Evolutionary conservation across 1,139 yeast genomes (phyloP).

Genomic region (Maudiozyma humilis): DNA sequence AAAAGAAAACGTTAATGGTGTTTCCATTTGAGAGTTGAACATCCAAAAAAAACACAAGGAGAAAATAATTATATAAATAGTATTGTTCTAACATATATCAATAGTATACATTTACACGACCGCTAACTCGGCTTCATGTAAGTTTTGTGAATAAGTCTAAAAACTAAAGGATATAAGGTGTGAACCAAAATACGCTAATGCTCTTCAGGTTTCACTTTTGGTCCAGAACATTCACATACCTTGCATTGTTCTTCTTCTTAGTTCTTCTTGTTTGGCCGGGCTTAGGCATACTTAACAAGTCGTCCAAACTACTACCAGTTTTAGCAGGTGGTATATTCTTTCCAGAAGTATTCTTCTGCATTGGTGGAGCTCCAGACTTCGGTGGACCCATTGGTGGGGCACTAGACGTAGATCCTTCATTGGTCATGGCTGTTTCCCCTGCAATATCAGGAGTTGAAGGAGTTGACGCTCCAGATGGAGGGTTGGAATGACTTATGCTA

Average conservation of each 20-base stretch:
- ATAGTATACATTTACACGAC: too few relatives aligned
- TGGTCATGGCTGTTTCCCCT: slow-evolving; percentile 16
- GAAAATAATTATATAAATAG: too few relatives aligned
- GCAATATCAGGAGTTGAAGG: slow-evolving; percentile 25
- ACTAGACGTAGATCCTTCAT: not conserved
- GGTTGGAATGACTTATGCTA: slow-evolving; percentile 5
- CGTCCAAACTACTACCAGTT: slow-evolving; percentile 52
- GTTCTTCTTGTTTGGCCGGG: slow-evolving; percentile 35
- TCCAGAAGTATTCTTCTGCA: not conserved
- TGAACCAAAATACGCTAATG: too few relatives aligned
- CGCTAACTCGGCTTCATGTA: too few relatives aligned
- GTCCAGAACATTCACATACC: slow-evolving; percentile 76
- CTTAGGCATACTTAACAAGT: slow-evolving; percentile 40
- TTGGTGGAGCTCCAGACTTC: not conserved
- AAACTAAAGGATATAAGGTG: too few relatives aligned
- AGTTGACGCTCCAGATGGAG: slow-evolving; percentile 9
- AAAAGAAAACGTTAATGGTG: too few relatives aligned
- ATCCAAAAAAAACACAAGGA: too few relatives aligned
- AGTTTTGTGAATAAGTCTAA: too few relatives aligned
- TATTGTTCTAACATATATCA: too few relatives aligned
- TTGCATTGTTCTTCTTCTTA: slow-evolving; percentile 44
- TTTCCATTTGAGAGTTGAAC: too few relatives aligned
- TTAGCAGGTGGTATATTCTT: slow-evolving; percentile 9
- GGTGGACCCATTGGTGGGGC: not conserved
- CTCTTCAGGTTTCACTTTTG: too few relatives aligned